Base-by-base conservation (phyloP, 208 protist genomes). In the Crithidia mellificae region DNA sequence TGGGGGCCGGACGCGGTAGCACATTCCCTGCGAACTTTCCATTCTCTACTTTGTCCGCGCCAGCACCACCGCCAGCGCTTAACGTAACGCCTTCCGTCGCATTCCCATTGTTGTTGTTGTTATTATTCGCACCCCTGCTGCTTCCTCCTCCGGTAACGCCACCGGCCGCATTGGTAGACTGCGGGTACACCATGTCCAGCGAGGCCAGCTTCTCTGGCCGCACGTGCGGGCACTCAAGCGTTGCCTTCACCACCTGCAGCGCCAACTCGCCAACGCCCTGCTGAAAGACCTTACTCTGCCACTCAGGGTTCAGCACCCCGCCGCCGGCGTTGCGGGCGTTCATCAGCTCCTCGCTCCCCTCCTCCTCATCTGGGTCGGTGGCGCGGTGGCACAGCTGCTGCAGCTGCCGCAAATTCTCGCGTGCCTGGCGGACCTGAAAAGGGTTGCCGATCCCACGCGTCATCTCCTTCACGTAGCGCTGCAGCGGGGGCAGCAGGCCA, bases 211-310 rank as follows among this genome's bases (percentile, higher is more conserved):
- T 69, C 27, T 78, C 62, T 20, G 55, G 52, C 3, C 66, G 50
- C 17, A 86, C 73, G 49, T 76, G 44, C 36, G 72, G 71, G 63
- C 72, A 80, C 43, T 80, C 52, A 19, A 86, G 29, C 27, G 74
- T 78, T 29, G 76, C 72, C 44, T 73, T 53, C 22, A 76, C 61
- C 17, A 80, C 70, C 24, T 66, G 63, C 29, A 86, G 63, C 19
- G 68, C 72, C 19, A 77, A 52, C 41, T 62, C 57, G 22, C 72
- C 68, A 2, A 86, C 76, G 38, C 76, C 80, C 27, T 87, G 81
- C 41, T 81, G 67, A 34, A 87, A 83, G 3, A 87, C 47, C 56
- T 83, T 82, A 34, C 66, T 57, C 70, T 83, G 77, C 77, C 81
- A 80, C 65, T 72, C 67, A 0, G 74, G 73, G 67, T 87, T 75